Evolutionary conservation across 352 stramenopile genomes (phyloP), one percentile per base, ranked within the genome.

Genomic region (Pythium grandisporangium): DNA sequence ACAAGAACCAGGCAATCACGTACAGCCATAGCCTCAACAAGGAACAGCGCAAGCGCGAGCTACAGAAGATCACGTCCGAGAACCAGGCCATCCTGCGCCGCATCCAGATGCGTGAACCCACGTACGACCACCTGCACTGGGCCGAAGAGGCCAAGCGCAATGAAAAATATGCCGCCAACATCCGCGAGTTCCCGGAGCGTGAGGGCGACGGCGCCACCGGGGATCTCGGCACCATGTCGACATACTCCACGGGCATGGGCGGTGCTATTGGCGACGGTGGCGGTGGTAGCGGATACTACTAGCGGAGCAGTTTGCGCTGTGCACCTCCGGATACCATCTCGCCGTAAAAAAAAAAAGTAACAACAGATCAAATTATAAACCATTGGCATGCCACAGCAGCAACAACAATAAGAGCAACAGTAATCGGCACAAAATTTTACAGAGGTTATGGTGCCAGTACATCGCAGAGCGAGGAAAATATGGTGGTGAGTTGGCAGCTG

Each of bases 41-140:
- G 32, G 78, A 66, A 13, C 51, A 66, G 17, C 73, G 79, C 35
- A 93, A 91, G 53, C 75, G 80, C 25, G 77, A 93, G 39, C 55
- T 93, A 20, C 77, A 93, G 54, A 88, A 88, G 43, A 91, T 93
- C 52, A 93, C 80, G 25, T 49, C 59, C 13, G 80, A 91, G 45
- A 93, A 93, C 53, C 80, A 93, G 40, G 76, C 75, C 7, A 95
- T 95, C 34, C 48, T 96, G 40, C 65, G 73, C 13, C 83, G 81
- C 38, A 96, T 96, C 33, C 87, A 96, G 59, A 87, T 76, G 64
- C 73, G 78, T 7, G 79, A 94, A 48, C 87, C 87, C 2, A 90
- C 78, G 17, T 96, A 96, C 46, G 75, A 96, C 44, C 78, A 93
- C 53, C 32, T 87, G 30, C 73, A 95, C 47, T 96, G 87, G 87